phyloP scores from a whole-genome alignment of 2,329 filamentous ascomycete species.

The Aspergillus nomiae region DNA sequence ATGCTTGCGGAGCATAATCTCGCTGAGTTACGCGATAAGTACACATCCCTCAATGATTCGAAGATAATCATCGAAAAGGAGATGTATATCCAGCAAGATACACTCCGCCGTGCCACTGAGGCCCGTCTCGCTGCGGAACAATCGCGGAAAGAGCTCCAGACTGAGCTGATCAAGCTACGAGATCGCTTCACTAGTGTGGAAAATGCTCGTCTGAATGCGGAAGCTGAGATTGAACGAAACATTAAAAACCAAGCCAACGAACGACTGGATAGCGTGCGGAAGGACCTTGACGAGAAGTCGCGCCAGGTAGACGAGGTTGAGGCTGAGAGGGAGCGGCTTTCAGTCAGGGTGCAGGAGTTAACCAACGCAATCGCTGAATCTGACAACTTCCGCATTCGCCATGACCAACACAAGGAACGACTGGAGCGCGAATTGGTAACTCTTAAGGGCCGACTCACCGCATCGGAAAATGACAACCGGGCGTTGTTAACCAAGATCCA shows the following conservation, averaged over 20 bases:
- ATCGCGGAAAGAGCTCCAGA: slow-evolving; percentile 85
- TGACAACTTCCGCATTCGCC: slow-evolving; percentile 82
- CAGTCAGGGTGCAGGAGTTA: slow-evolving; percentile 78
- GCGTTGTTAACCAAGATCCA: slow-evolving; percentile 95
- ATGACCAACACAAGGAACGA: slow-evolving; percentile 92
- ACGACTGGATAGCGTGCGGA: slow-evolving; percentile 73
- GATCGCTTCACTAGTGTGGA: slow-evolving; percentile 83
- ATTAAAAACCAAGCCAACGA: slow-evolving; percentile 78
- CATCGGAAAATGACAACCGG: slow-evolving; percentile 95
- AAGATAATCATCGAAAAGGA: slow-evolving; percentile 99
- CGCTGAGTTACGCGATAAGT: slow-evolving; percentile 79
- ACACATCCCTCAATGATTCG: slow-evolving; percentile 81
- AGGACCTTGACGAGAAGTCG: slow-evolving; percentile 78
- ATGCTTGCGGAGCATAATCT: slow-evolving; percentile 89
- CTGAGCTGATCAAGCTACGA: slow-evolving; percentile 79
- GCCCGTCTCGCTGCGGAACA: slow-evolving; percentile 77
- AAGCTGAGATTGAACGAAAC: slow-evolving; percentile 76
- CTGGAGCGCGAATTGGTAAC: slow-evolving; percentile 89
- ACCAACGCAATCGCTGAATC: slow-evolving; percentile 87
- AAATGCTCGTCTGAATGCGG: slow-evolving; percentile 79
- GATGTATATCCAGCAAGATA: slow-evolving; percentile 93
- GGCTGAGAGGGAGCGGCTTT: slow-evolving; percentile 73
- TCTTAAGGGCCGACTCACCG: slow-evolving; percentile 82
- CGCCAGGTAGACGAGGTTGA: slow-evolving; percentile 78
- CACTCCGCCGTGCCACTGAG: slow-evolving; percentile 81